phyloP scores from a whole-genome alignment of 2,329 filamentous ascomycete genomes.

The Fusarium pseudoanthophilum region DNA sequence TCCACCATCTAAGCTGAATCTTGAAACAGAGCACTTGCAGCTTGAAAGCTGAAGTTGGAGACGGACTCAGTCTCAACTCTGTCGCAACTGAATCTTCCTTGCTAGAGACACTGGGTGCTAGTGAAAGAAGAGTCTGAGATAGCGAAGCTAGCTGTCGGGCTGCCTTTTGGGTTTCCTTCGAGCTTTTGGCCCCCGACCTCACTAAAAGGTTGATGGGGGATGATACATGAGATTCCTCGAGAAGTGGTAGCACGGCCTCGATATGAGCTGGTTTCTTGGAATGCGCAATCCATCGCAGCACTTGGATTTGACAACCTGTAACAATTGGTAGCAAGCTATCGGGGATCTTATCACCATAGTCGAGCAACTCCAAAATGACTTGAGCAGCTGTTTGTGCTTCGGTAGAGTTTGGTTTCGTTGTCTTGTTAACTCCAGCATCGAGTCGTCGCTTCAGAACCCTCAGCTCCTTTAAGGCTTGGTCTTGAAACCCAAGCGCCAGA shows the following conservation, averaged over 20 bases:
- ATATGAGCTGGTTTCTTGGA: slow-evolving; percentile 69
- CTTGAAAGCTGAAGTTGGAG: slow-evolving; percentile 67
- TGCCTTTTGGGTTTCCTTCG: slow-evolving; percentile 65
- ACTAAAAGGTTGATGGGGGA: slow-evolving; percentile 70
- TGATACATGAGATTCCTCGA: slow-evolving; percentile 62
- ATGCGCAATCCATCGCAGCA: slow-evolving; percentile 70
- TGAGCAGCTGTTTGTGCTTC: slow-evolving; percentile 47
- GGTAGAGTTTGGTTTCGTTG: slow-evolving; percentile 42
- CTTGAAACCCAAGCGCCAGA: slow-evolving; percentile 70
- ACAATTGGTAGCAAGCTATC: slow-evolving; percentile 63
- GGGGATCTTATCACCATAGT: slow-evolving; percentile 63
- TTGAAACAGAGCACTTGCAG: slow-evolving; percentile 73
- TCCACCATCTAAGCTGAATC: slow-evolving; percentile 73
- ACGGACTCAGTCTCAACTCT: slow-evolving; percentile 65
- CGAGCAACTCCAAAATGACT: slow-evolving; percentile 67
- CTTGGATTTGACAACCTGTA: slow-evolving; percentile 72
- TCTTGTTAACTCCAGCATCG: slow-evolving; percentile 55
- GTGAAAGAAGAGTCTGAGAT: slow-evolving; percentile 71
- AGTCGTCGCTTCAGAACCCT: slow-evolving; percentile 72
- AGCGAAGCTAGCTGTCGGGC: slow-evolving; percentile 74
- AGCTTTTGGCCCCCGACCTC: slow-evolving; percentile 54
- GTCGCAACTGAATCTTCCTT: slow-evolving; percentile 68
- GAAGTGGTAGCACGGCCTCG: slow-evolving; percentile 65
- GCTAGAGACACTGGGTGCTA: slow-evolving; percentile 74
- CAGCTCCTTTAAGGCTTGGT: slow-evolving; percentile 76